Evolutionary conservation across 805 yeast species (phyloP), one percentile per base, ranked within the genome.

Genomic region (Pichia paraexigua): DNA sequence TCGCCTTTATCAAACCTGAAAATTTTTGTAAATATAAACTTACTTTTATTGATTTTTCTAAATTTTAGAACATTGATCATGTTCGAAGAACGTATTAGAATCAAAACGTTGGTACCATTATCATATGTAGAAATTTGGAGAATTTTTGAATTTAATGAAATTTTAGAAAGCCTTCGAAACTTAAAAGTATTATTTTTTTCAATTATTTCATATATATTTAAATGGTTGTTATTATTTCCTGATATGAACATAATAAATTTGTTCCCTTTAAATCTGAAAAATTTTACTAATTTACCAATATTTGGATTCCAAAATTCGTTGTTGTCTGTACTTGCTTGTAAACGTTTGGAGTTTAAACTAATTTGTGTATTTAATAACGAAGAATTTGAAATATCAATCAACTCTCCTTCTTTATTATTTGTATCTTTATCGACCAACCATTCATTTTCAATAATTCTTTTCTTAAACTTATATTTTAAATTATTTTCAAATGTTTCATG

Each of bases 1-100:
- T 53, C 47, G 17, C 40, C 39, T 5, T 45, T 25, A 8, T 47
- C 40, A 35, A 53, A 37, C 22, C 32, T 39, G 37, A 47, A 49
- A 6, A 53, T 17, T 37, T 41, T 53, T 6, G 35, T 13, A 3
- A 30, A 5, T 30, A 30, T 13, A 30, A 9, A 30, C 12, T 30
- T 30, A 7, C 5, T 32, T 43, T 28, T 43, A 18, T 39, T 43
- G 20, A 30, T 15, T 30, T 15, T 30, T 13, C 35, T 30, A 7
- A 30, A 30, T 30, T 30, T 30, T 13, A 30, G 13, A 30, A 30
- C n/a, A 13, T 30, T 30, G n/a, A 30, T 12, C 2, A n/a, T 30
- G n/a, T 30, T 15, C 13, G 13, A 30, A 7, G 35, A 13, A 30
- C 35, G 35, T 30, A 30, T 30, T 30, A 13, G 7, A 30, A 30